Evolutionary conservation across 805 yeast genomes (phyloP).

Genomic region (Starmerella riodocensis): DNA sequence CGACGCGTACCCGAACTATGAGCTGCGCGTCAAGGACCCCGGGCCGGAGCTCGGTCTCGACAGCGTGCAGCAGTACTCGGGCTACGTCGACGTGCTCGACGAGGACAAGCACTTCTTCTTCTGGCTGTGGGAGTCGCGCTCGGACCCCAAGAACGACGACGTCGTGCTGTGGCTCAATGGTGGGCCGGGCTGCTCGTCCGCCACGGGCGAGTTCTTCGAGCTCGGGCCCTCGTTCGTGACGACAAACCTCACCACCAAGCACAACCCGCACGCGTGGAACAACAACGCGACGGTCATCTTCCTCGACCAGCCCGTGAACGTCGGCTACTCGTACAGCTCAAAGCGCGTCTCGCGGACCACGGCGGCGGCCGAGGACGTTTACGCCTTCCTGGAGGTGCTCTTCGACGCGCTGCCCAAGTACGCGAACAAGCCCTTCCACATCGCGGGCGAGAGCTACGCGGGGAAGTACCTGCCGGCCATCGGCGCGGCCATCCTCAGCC

Average conservation of each 20-base stretch:
- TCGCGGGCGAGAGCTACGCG: slow-evolving; percentile 90
- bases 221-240: slow-evolving; percentile 79
- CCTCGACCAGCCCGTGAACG: slow-evolving; percentile 90
- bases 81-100: slow-evolving; percentile 62
- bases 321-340: slow-evolving; percentile 70
- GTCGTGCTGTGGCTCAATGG: slow-evolving; percentile 85
- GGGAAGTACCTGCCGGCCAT: slow-evolving; percentile 93
- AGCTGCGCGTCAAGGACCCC: slow-evolving; percentile 54
- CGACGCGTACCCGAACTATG: slow-evolving; percentile 30
- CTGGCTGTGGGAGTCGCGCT: slow-evolving; percentile 78
- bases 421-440: slow-evolving; percentile 47
- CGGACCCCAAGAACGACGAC: slow-evolving; percentile 77
- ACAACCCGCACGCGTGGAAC: slow-evolving; percentile 87
- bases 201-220: slow-evolving; percentile 86
- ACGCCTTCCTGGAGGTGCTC: slow-evolving; percentile 73
- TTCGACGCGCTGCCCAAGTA: slow-evolving; percentile 79
- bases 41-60: slow-evolving; percentile 56
- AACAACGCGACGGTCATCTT: slow-evolving; percentile 81
- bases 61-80: slow-evolving; percentile 63
- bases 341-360: slow-evolving; percentile 16
- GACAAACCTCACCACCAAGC: slow-evolving; percentile 54
- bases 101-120: slow-evolving; percentile 88
- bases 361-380: slow-evolving; percentile 83
- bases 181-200: slow-evolving; percentile 94
- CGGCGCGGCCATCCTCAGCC: slow-evolving; percentile 42